Evolutionary conservation across 1,284 basidiomycete genomes (phyloP), one percentile per base, ranked within the genome.

Genomic region (Cutaneotrichosporon daszewskae): DNA sequence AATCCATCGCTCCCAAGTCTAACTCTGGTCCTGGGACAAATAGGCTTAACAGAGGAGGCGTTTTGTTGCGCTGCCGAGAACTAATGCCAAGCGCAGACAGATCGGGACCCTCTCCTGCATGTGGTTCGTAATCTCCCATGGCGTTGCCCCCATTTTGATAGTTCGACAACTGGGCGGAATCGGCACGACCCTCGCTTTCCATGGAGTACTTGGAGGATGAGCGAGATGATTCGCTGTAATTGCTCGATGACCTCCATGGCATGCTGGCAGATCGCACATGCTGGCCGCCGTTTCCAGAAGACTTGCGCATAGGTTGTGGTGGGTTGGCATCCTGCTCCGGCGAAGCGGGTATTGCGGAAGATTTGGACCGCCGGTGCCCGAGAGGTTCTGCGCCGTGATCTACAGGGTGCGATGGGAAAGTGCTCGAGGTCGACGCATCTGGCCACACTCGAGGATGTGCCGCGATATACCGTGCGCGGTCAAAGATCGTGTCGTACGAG

Each of bases 401-500:
- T 6, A 47, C 23, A 2, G 45, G 40, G 18, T 40, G 46, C 1
- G 28, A 35, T 1, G 49, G 49, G 36, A 45, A 45, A 1, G 49
- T 42, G 25, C 42, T 45, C 8, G 38, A 29, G 12, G 22, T 34
- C 12, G 45, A 35, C 1, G 39, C 45, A 26, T 52, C 50, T 4
- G 43, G 40, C 40, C 37, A 45, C 2, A 40, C 46, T 4, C 50
- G 49, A 14, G 57, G 51, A 20, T 48, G 43, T 18, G 46, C 41
- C 22, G 53, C 49, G 11, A 55, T 45, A 16, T 54, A 40, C n/a
- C 57, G 51, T 25, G 57, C 54, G 4, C 41, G 37, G 26, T 50
- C 53, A 28, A 69, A 67, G 10, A 59, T 60, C 6, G 44, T 41
- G 14, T 48, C 53, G 40, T 69, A 69, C 1, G 65, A 66, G 9